phyloP scores from a whole-genome alignment of 306 rosid species.

The Urtica urens region DNA sequence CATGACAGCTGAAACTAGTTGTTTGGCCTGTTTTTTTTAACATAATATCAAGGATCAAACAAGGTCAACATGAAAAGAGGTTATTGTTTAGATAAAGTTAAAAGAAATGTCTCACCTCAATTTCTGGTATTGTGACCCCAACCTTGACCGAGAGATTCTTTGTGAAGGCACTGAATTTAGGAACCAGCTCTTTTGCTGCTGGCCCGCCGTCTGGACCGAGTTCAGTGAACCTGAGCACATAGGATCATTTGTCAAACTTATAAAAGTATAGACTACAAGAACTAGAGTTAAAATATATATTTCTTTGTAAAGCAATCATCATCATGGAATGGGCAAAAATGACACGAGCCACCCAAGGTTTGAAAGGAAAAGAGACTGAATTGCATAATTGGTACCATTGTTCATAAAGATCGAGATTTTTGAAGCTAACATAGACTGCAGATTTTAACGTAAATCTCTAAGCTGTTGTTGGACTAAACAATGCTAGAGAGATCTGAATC shows the following conservation, averaged over 20 bases:
- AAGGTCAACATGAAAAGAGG: slow-evolving; percentile 2
- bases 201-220: slow-evolving; percentile 70
- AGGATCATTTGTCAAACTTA: slow-evolving; percentile 13
- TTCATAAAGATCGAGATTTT: no score
- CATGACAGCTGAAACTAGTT: slow-evolving; percentile 36
- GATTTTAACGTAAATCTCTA: no score
- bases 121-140: slow-evolving; percentile 43
- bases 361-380: no score
- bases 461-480: no score
- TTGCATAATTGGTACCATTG: no score
- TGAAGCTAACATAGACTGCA: no score
- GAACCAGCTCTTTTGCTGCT: slow-evolving; percentile 52
- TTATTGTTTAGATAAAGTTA: slow-evolving; percentile 4
- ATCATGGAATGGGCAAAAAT: no score
- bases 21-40: slow-evolving; percentile 38
- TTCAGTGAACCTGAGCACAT: slow-evolving; percentile 55
- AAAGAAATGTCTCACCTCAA: slow-evolving; percentile 40
- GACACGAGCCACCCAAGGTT: no score
- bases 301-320: no score
- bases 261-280: no score
- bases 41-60: slow-evolving; percentile 20
- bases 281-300: no score
- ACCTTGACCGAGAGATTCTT: slow-evolving; percentile 37
- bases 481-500: no score
- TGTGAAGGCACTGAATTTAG: slow-evolving; percentile 38